phyloP scores from a whole-genome alignment of 805 yeast species.

The Ogataea haglerorum region DNA sequence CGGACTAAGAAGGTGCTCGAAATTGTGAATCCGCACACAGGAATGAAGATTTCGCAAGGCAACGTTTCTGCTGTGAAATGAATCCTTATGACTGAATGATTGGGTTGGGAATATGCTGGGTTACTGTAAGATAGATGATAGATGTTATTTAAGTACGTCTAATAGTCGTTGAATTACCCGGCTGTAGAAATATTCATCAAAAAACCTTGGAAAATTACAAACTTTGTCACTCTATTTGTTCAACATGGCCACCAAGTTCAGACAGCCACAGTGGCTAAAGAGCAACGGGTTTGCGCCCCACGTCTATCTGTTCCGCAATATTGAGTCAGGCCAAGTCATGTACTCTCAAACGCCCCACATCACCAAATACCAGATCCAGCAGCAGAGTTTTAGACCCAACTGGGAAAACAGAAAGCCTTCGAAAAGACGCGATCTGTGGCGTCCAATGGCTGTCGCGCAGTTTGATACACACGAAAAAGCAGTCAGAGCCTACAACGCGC shows the following conservation, averaged over 20 bases:
- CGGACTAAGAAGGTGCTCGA: slow-evolving; percentile 58
- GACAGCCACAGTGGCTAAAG: slow-evolving; percentile 56
- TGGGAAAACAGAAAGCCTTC: slow-evolving; percentile 85
- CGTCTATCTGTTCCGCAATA: slow-evolving; percentile 76
- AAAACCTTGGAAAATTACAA: slow-evolving; percentile 3
- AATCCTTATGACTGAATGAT: slow-evolving; percentile 4
- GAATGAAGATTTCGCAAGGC: slow-evolving; percentile 40
- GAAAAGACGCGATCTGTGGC: slow-evolving; percentile 83
- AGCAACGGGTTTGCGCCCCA: slow-evolving; percentile 73
- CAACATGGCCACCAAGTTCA: slow-evolving; percentile 39
- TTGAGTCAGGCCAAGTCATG: slow-evolving; percentile 85
- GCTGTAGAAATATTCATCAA: neutral
- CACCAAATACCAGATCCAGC: slow-evolving; percentile 53
- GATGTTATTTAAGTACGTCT: neutral
- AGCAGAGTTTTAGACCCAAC: slow-evolving; percentile 76
- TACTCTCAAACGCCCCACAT: slow-evolving; percentile 81
- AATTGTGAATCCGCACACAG: slow-evolving; percentile 60
- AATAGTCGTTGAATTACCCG: slow-evolving; percentile 5
- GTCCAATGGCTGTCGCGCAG: slow-evolving; percentile 81
- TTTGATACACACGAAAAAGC: slow-evolving; percentile 60
- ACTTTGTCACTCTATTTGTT: neutral
- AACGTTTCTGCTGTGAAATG: slow-evolving; percentile 14
- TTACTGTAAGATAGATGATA: slow-evolving; percentile 7
- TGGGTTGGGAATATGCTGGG: slow-evolving; percentile 7
- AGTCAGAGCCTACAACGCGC: slow-evolving; percentile 66